Evolutionary conservation across 345 rosid species (phyloP), one percentile per base, ranked within the genome.

Genomic region (Populus tremula): DNA sequence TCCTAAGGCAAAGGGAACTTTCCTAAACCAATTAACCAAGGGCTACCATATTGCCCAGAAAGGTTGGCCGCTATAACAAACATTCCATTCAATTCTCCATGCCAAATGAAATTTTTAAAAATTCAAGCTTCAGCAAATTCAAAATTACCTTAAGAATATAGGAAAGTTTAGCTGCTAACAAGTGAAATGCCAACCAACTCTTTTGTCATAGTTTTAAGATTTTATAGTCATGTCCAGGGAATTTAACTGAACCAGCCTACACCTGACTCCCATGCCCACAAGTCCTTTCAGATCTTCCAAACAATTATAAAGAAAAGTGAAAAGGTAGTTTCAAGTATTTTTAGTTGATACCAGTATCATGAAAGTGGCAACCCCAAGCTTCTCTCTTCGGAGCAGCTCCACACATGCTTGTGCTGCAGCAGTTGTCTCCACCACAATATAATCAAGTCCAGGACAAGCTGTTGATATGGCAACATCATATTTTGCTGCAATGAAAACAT

Each of bases 401-500:
- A 96, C 97, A 83, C 97, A 96, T 83, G 94, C 94, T 81, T 96
- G 94, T 62, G 98, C 99, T 64, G 98, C 91, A 73, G 84, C 83
- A 77, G 93, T 93, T 80, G 99, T 96, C 85, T 96, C 98, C 76
- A 96, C 98, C 81, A 96, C 97, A 80, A 96, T 88, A 83, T 87
- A 90, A 78, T 93, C 99, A 80, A 96, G 98, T 56, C 97, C 98
- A 38, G 90, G 86, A 74, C 99, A 96, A 43, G 98, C 98, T 25
- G 98, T 96, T 72, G 99, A 96, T 85, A 96, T 81, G 38, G 99
- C 98, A 78, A 93, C 91, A 84, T 96, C 98, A 67, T 92, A 96
- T 79, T 93, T 96, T 69, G 96, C 99, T 96, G 97, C 89, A 82
- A 83, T 59, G 75, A 76, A 16, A 82, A 76, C 10, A 12, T 47